These are phyloP conservation scores for Solanum piurae DNA, from an alignment of 257 asterid genomes.

Conservation along the genomic window DNA sequence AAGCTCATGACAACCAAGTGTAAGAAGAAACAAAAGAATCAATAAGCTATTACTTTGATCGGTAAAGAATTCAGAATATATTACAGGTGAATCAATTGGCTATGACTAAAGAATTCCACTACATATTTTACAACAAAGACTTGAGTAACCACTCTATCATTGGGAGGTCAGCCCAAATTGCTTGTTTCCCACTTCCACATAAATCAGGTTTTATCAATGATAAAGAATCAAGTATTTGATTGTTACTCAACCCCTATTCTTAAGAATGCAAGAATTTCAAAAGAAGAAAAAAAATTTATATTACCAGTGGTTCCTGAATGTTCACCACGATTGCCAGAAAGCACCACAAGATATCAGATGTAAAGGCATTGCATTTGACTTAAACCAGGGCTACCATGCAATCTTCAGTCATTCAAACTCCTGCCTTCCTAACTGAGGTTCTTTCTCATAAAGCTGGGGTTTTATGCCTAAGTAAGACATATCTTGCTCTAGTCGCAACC, in stretches of 20 bases:
- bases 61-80: background rate
- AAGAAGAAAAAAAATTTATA: background rate
- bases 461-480: background rate
- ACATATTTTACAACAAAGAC: background rate
- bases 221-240: background rate
- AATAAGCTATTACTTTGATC: background rate
- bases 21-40: background rate
- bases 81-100: slow-evolving; percentile 1
- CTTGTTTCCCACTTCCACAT: background rate
- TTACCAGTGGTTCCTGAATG: background rate
- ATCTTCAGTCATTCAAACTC: background rate
- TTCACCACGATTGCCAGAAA: background rate
- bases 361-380: background rate
- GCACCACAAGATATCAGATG: background rate
- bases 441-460: background rate
- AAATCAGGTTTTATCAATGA: background rate
- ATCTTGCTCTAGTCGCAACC: background rate
- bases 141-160: background rate
- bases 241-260: background rate
- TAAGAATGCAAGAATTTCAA: background rate
- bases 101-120: background rate
- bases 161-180: background rate
- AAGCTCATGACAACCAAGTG: background rate
- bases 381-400: background rate
- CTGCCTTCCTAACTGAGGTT: background rate